A percentile compares a stretch with the other conserved stretches of the same genome.
phyloP scores from a whole-genome alignment of 2,329 filamentous ascomycete genomes.

The Epichloe scottii region DNA sequence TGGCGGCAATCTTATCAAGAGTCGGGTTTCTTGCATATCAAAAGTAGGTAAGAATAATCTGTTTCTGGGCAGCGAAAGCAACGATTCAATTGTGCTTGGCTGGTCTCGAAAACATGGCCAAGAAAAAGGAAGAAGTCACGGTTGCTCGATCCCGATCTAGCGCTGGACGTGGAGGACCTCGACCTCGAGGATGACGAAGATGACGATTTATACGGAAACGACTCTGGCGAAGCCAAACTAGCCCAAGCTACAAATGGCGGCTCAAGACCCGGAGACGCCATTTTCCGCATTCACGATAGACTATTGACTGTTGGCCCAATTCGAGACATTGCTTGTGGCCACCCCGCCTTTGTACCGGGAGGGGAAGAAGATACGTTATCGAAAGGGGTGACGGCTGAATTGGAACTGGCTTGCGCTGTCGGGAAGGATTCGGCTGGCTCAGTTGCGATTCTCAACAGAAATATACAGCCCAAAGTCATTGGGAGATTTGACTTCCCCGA shows the following conservation, averaged over 20 bases:
- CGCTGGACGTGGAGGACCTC: slow-evolving; percentile 36
- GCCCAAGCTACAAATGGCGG: slow-evolving; percentile 26
- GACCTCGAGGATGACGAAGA: slow-evolving; percentile 51
- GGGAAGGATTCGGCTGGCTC: slow-evolving; percentile 56
- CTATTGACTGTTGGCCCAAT: slow-evolving; percentile 72
- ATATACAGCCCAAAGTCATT: slow-evolving; percentile 61
- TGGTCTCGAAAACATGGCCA: slow-evolving; percentile 59
- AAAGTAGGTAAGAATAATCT: slow-evolving; percentile 55
- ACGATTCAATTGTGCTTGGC: slow-evolving; percentile 68
- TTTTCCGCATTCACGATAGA: slow-evolving; percentile 65
- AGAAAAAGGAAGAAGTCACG: slow-evolving; percentile 52
- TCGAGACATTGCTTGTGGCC: slow-evolving; percentile 59
- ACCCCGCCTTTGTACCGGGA: slow-evolving; percentile 30
- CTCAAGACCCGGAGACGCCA: slow-evolving; percentile 48
- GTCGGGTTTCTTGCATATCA: slow-evolving; percentile 55
- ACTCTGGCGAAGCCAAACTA: slow-evolving; percentile 47
- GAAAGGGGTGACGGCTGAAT: slow-evolving; percentile 38
- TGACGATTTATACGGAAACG: slow-evolving; percentile 49
- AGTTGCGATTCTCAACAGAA: slow-evolving; percentile 63
- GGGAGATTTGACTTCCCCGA: slow-evolving; percentile 61
- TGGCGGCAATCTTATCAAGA: slow-evolving; percentile 50
- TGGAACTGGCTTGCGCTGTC: slow-evolving; percentile 47
- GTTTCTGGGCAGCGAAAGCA: slow-evolving; percentile 76
- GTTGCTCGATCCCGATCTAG: slow-evolving; percentile 39
- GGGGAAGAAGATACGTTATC: slow-evolving; percentile 30